These are phyloP conservation scores for Colletotrichum sojae DNA, from an alignment of 2,329 filamentous ascomycete species.

Conservation along the genomic window DNA sequence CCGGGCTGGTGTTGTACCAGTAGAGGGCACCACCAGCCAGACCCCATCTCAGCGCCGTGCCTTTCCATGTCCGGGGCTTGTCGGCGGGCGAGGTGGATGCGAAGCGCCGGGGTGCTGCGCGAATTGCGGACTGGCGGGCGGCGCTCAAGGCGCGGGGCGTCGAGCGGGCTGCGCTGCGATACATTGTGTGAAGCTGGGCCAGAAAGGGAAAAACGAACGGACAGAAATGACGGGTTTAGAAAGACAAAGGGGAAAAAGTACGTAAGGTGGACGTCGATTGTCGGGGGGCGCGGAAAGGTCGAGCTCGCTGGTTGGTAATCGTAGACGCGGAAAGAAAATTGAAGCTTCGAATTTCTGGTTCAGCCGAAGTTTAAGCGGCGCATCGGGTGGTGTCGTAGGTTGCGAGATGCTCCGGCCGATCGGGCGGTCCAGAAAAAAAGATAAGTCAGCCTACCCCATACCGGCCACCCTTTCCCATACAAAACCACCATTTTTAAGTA, in stretches of 20 bases:
- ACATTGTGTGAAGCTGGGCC: slow-evolving; percentile 53
- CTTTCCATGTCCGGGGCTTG: slow-evolving; percentile 87
- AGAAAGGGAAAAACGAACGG: slow-evolving; percentile 11
- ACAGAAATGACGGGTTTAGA: slow-evolving; percentile 15
- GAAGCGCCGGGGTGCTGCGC: slow-evolving; percentile 63
- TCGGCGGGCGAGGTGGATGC: slow-evolving; percentile 70
- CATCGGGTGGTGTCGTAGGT: slow-evolving; percentile 5
- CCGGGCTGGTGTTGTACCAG: slow-evolving; percentile 91
- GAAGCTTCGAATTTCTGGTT: slow-evolving; percentile 35
- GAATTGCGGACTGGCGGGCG: slow-evolving; percentile 56
- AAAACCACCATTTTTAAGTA: too few species aligned
- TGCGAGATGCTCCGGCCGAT: slow-evolving; percentile 27
- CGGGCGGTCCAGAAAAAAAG: slow-evolving; percentile 21
- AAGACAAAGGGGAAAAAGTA: slow-evolving; percentile 38
- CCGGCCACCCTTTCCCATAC: too few species aligned
- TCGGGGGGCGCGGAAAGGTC: slow-evolving; percentile 24
- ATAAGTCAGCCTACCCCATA: too few species aligned
- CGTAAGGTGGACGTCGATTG: slow-evolving; percentile 15
- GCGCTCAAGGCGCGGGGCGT: slow-evolving; percentile 61
- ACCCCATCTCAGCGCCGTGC: slow-evolving; percentile 79
- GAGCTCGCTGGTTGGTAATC: slow-evolving; percentile 40
- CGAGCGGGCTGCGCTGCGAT: slow-evolving; percentile 65
- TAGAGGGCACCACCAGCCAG: slow-evolving; percentile 84
- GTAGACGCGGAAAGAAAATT: slow-evolving; percentile 40
- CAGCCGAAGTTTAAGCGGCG: slow-evolving; percentile 41